Conservation (phyloP, 2,329 filamentous ascomycete genomes). For the Talaromyces pinophilus region DNA sequence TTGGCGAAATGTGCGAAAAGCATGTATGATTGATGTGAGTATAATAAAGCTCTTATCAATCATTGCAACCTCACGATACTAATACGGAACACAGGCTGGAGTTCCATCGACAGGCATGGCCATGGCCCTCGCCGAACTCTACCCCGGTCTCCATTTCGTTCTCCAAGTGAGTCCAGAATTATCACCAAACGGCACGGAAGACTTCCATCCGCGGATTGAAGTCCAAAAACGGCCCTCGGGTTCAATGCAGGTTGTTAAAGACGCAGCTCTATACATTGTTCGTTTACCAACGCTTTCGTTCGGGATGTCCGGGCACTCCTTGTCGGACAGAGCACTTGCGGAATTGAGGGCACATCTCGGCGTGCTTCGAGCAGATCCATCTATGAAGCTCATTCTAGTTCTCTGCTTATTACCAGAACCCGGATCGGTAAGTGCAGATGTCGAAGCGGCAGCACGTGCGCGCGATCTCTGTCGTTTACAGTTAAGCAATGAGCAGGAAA, state of each 20-base stretch:
- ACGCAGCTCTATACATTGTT: background rate
- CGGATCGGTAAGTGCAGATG: background rate
- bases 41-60: background rate
- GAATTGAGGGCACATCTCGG: background rate
- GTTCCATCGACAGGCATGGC: background rate
- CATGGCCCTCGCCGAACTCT: background rate
- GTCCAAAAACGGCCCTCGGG: background rate
- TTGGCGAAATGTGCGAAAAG: background rate
- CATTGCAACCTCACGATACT: background rate
- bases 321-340: background rate
- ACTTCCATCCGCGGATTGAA: background rate
- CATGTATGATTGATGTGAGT: background rate
- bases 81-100: background rate
- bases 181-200: background rate
- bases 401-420: background rate
- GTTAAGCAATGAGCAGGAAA: slow-evolving; percentile 13
- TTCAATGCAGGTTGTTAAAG: background rate
- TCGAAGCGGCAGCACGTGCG: slow-evolving; percentile 5
- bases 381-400: background rate
- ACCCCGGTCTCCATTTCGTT: background rate
- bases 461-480: slow-evolving; percentile 2
- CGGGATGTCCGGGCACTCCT: background rate
- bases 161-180: background rate
- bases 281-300: background rate
- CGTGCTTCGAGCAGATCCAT: background rate